A percentile compares a stretch with the other conserved stretches of the same genome.
Conservation (phyloP, 1,284 basidiomycete species). For the Coniferiporia weirii region DNA sequence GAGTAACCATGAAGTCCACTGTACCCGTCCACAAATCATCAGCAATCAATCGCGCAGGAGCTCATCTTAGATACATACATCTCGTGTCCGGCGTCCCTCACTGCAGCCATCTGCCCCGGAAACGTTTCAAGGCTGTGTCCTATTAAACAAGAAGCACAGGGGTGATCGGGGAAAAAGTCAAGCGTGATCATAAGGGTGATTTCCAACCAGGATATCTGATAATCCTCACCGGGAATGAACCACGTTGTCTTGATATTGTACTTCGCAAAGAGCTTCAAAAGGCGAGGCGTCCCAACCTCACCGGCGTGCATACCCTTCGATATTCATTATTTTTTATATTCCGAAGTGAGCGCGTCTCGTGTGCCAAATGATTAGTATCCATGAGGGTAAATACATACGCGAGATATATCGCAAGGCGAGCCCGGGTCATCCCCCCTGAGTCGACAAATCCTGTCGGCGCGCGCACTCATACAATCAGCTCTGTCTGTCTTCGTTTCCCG, state of each 20-base stretch:
- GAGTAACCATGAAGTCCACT: constrained; percentile 73
- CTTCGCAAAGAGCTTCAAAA: constrained; percentile 70
- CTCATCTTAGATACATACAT: constrained; percentile 36
- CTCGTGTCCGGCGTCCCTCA: constrained; percentile 67
- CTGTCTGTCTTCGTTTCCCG: background rate
- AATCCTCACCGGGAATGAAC: constrained; percentile 60
- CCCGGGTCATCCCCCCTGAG: constrained; percentile 52
- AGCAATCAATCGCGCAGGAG: background rate
- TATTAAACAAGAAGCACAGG: constrained; percentile 20
- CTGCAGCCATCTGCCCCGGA: constrained; percentile 57
- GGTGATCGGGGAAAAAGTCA: no score
- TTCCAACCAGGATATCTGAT: background rate
- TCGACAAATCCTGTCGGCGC: background rate
- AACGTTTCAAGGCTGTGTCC: constrained; percentile 70
- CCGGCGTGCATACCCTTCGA: constrained; percentile 64
- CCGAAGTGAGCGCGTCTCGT: background rate
- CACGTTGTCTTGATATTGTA: constrained; percentile 63
- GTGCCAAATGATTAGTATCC: no score
- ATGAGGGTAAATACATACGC: constrained; percentile 31
- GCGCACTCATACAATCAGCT: background rate
- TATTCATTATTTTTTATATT: background rate
- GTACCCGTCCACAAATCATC: background rate
- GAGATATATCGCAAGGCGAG: constrained; percentile 59
- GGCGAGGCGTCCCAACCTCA: constrained; percentile 63
- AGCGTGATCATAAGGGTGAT: no score